Evolutionary conservation across 495 filamentous ascomycete genomes (phyloP), one percentile per base, ranked within the genome.

Genomic region (Aspergillus diversus): DNA sequence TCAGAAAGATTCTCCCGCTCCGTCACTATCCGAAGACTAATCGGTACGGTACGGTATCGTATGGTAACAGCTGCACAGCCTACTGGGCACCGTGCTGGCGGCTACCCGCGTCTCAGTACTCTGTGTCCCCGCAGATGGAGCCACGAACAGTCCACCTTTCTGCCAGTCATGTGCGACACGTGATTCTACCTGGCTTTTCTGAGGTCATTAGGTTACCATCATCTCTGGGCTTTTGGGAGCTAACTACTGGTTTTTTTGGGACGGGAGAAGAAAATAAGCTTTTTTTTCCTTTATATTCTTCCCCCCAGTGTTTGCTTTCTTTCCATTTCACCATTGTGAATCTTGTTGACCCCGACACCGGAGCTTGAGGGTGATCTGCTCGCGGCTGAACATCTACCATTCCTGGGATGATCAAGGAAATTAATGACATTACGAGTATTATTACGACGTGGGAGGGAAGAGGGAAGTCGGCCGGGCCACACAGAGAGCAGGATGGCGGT

Each of bases 301-400:
- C 21, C 8, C 33, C 6, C 50, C 21, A 27, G 2, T 37, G 15
- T 31, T 33, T 27, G 12, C 33, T 13, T 43, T 47, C 31, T 34
- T 33, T 59, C 33, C 13, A 32, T 49, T 32, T 5, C 31, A 31
- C 34, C 33, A 21, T 34, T 33, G 21, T 27, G 21, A 27, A 27
- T 27, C 43, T 17, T 21, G 31, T 17, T 54, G 21, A 47, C 35
- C 50, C 64, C 59, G 60, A 66, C 27, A 60, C 64, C 60, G 60
- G 60, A 66, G 47, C 32, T 39, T 46, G 53, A 50, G 37, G 57
- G 59, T 33, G 55, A 66, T 66, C 64, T 66, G 64, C 64, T 66
- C 55, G 49, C 54, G 64, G 59, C 56, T 50, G 57, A 37, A 37
- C 34, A 48, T 43, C 39, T 54, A 50, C 33, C 43, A 51, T 54